Percentiles rank a stretch among this genome's conserved stretches.
These are phyloP conservation scores for Plectosphaerella plurivora DNA, from an alignment of 2,329 filamentous ascomycete genomes.

Conservation along the genomic window DNA sequence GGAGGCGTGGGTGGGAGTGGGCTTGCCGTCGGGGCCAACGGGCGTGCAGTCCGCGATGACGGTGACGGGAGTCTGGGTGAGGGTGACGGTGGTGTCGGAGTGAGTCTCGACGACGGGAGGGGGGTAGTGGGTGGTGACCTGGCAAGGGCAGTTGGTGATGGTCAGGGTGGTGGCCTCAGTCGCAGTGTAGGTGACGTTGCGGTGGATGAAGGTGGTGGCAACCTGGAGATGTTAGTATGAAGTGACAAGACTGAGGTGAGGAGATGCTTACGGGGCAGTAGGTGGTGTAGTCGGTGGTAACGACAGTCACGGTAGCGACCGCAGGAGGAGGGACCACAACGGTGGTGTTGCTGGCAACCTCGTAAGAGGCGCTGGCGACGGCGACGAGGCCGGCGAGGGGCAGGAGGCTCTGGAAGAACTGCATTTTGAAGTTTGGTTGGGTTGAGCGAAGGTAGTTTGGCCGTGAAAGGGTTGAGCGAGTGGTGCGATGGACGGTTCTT, in stretches of 20 bases:
- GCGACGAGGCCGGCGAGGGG: constrained; percentile 25
- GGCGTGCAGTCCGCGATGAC: constrained; percentile 9
- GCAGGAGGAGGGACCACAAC: constrained; percentile 2
- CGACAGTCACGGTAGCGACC: constrained; percentile 27
- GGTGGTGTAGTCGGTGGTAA: constrained; percentile 32
- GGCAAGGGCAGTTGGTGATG: constrained; percentile 44
- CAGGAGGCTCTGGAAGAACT: constrained; percentile 24
- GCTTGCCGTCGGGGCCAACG: constrained; percentile 5
- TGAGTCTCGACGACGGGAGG: constrained; percentile 22
- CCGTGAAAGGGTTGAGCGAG: constrained; percentile 14
- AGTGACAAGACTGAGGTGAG: not conserved
- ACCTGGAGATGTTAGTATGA: constrained; percentile 15
- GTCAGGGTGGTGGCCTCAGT: constrained; percentile 36
- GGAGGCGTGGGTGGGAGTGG: constrained; percentile 3
- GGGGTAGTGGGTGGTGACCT: constrained; percentile 28
- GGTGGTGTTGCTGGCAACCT: constrained; percentile 9
- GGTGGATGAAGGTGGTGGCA: constrained; percentile 32
- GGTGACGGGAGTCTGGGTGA: constrained; percentile 6
- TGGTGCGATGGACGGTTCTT: constrained; percentile 5
- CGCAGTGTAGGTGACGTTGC: constrained; percentile 38
- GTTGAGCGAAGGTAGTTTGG: constrained; percentile 13
- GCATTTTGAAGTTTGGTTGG: constrained; percentile 23
- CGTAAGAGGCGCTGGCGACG: constrained; percentile 17
- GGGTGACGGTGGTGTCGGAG: constrained; percentile 9
- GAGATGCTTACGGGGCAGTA: constrained; percentile 35